Conservation (phyloP, 2,329 filamentous ascomycete genomes). For the Beauveria medogensis region DNA sequence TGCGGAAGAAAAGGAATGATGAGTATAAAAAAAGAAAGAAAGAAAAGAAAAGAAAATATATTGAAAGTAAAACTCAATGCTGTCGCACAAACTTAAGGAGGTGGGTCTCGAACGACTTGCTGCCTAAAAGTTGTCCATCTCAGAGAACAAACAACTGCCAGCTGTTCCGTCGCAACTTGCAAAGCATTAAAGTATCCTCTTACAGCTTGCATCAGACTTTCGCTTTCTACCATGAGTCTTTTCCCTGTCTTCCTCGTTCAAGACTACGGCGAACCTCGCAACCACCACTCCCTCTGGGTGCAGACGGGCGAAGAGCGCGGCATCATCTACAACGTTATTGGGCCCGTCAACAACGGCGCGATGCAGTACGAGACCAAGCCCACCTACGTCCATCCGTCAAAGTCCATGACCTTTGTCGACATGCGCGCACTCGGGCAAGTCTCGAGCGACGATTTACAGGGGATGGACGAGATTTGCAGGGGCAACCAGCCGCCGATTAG, state of each 20-base stretch:
- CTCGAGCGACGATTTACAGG: neutral
- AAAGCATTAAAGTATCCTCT: neutral
- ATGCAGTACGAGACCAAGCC: neutral
- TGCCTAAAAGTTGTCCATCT: no score
- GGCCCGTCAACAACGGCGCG: neutral
- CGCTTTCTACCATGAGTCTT: neutral
- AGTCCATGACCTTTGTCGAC: neutral
- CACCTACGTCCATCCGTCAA: neutral
- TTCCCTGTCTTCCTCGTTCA: neutral
- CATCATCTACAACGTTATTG: neutral
- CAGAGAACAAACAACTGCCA: no score
- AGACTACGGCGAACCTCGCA: neutral
- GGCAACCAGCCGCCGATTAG: neutral
- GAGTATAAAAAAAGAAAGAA: no score
- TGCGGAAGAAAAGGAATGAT: no score
- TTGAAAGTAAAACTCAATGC: no score
- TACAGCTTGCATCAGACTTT: neutral
- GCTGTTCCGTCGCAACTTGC: no score
- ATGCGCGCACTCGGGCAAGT: neutral
- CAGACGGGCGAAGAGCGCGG: neutral
- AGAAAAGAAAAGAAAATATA: no score
- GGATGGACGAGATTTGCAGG: neutral
- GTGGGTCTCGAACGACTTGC: no score
- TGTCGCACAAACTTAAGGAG: no score
- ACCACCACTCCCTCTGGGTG: neutral